phyloP scores from a whole-genome alignment of 1,284 basidiomycete genomes.

The Marasmius fiardii region DNA sequence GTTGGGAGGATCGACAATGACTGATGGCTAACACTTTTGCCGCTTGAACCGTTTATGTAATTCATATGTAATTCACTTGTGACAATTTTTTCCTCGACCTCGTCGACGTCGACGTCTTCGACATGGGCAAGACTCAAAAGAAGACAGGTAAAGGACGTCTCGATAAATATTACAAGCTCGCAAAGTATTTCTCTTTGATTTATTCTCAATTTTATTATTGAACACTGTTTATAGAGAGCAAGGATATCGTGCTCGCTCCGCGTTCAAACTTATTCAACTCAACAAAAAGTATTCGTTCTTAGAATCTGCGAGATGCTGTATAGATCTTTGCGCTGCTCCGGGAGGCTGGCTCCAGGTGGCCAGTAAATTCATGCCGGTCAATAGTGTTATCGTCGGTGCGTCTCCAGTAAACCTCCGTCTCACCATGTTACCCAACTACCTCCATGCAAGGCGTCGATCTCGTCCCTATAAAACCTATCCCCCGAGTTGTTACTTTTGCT shows the following conservation, averaged over 20 bases:
- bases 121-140: conserved; percentile 79
- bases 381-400: conserved; percentile 91
- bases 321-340: conserved; percentile 98
- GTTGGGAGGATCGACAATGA: too few species aligned
- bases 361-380: conserved; percentile 96
- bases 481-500: conserved; percentile 89
- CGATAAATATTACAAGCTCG: conserved; percentile 94
- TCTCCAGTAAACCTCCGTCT: conserved; percentile 13
- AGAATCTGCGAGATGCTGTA: conserved; percentile 89
- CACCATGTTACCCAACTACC: conserved; percentile 7
- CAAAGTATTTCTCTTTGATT: conserved; percentile 63
- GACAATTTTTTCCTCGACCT: too few species aligned
- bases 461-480: conserved; percentile 95
- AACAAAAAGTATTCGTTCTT: conserved; percentile 98
- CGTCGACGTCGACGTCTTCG: too few species aligned
- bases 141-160: conserved; percentile 94
- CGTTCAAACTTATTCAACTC: conserved; percentile 98
- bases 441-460: conserved; percentile 81
- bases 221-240: conserved; percentile 68
- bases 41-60: too few species aligned
- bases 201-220: conserved; percentile 1
- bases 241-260: conserved; percentile 98
- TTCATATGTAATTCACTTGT: too few species aligned
- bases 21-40: too few species aligned
- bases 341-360: conserved; percentile 99